Evolutionary conservation across 352 stramenopile species (phyloP), one percentile per base, ranked within the genome.

Genomic region (Phytopythium montanum): DNA sequence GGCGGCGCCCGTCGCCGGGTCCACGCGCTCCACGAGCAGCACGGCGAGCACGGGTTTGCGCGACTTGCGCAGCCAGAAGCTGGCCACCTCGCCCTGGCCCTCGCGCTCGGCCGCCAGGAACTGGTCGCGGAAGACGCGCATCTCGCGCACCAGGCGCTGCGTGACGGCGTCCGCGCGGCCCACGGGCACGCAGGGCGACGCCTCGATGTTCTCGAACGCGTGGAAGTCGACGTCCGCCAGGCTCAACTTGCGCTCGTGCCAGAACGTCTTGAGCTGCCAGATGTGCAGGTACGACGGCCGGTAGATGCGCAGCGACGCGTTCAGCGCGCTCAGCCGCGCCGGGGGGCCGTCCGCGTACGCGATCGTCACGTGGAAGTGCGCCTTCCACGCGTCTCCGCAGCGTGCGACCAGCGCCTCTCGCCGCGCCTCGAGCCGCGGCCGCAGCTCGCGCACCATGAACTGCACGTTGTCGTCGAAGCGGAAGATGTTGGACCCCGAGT

Each of bases 181-280:
- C 14, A 86, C 72, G 14, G 87, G 75, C 33, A 98, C 85, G 1
- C 96, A 85, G 18, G 96, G 95, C 21, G 94, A 92, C 5, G 96
- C 98, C 66, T 99, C 95, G 68, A 99, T 99, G 64, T 98, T 96
- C 75, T 99, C 94, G 69, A 99, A 99, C 48, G 85, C 87, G 66
- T 98, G 92, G 51, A 98, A 97, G 70, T 99, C 96, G 53, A 99
- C 96, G 63, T 99, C 97, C 39, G 89, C 90, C 68, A 97, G 87
- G 44, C 87, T 96, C 54, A 99, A 83, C 45, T 98, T 96, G 7
- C 75, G 84, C 64, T 98, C 88, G 68, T 99, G 94, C 97, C 97
- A 99, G 72, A 99, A 99, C 1, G 95, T 99, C 74, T 99, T 99
- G 59, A 99, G 87, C 75, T 99, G 93, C 96, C 96, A 99, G 59